Base-by-base conservation (phyloP, 2,329 filamentous ascomycete species). In the Tolypocladium pustulatum region DNA sequence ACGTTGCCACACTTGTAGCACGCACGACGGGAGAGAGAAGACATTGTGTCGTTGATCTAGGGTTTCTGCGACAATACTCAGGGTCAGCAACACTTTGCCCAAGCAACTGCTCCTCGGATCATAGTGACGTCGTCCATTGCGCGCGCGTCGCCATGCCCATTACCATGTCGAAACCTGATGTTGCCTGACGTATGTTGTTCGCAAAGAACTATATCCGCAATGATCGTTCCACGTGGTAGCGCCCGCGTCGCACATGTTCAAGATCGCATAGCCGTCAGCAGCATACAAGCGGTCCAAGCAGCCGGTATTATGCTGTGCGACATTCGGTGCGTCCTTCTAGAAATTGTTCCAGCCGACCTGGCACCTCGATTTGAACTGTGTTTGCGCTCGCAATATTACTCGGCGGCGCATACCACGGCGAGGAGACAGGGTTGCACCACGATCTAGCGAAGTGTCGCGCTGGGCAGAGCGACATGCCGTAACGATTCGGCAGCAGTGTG, bases 1-100 rank as follows among this genome's bases (percentile, higher is more conserved):
- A 91, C 87, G 70, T 91, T 91, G 78, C 89, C 89, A 77, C 84
- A 87, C 75, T 87, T 90, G 81, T 90, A 90, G 82, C 89, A 92
- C 68, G 88, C 88, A 76, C 89, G 87, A 76, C 89, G 88, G 72
- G 88, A 90, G 68, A 91, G 82, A 62, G 86, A 89, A 77, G 89
- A 88, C 88, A 91, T 92, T 67, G 70, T 79, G 71, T 22, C 41
- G 27, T 25, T 27, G 25, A 36, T 34, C 10, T 34, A 34, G 10
- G 34, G 22, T 30, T 7, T 38, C 52, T 46, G 51, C 13, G n/a
- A 49, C 13, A 10, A 15, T 32, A 13, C 2, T 12, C 30, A 79
- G 57, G n/a, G 80, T 76, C 27, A 80, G 71, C 43, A 38, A 52
- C n/a, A 7, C 20, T 20, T 34, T n/a, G 17, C 9, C 17, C 49